Evolutionary conservation across 2,329 filamentous ascomycete genomes (phyloP), one percentile per base, ranked within the genome.

Genomic region (Pseudogymnoascus sp.): DNA sequence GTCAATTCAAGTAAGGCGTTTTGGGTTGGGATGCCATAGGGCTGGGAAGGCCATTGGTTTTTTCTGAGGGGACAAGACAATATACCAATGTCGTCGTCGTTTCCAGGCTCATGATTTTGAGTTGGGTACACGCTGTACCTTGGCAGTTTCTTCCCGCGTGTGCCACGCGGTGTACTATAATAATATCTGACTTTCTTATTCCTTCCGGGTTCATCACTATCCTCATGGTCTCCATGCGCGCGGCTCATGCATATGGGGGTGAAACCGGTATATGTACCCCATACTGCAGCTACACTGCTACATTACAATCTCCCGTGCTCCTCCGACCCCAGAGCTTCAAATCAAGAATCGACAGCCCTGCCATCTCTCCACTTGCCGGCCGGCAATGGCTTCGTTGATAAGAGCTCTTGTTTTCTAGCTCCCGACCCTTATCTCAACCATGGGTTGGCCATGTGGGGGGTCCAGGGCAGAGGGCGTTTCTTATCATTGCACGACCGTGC

Each of bases 321-420:
- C 49, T 3, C 16, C 49, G 28, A 34, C 28, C 49, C 28, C 28
- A 56, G 28, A 34, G 28, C 49, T 56, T 14, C 16, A 34, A 28
- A 21, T 56, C n/a, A 34, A 34, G 25, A 18, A 34, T 56, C n/a
- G 9, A 11, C 25, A 56, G 14, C 25, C 28, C 9, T 56, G 28
- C 9, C n/a, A 36, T 56, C 9, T 21, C 49, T 34, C 49, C 49
- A 56, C 49, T 21, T 56, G 16, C 16, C 49, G 16, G 11, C 5
- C 49, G 49, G 49, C 49, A 56, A 18, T 56, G 49, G n/a, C 14
- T 34, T 56, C 34, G 28, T 34, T 56, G 49, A 56, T 56, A 56
- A 56, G 49, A 56, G 28, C 28, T 56, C 11, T 5, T 56, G 49
- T 56, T 56, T 36, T 56, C 49, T 56, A 56, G 49, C 49, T 56